Conservation (phyloP, 345 rosid species). For the Melastoma malabathricum region DNA sequence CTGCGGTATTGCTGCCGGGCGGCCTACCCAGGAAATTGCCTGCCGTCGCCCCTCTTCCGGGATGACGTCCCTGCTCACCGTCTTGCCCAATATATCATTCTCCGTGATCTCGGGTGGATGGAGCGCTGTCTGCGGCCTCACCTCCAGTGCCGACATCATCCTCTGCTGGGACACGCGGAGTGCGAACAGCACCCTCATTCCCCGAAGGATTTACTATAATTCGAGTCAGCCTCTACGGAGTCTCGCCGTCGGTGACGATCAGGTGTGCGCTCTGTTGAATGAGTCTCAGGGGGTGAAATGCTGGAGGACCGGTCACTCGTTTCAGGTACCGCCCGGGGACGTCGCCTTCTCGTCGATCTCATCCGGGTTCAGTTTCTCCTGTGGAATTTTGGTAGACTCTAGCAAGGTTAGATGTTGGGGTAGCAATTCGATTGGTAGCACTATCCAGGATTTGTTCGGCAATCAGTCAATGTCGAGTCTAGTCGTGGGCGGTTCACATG, state of each 20-base stretch:
- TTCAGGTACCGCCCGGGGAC: conserved; percentile 7
- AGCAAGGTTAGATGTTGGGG: conserved; percentile 48
- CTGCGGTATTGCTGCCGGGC: conserved; percentile 43
- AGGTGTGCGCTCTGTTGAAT: conserved; percentile 48
- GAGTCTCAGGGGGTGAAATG: conserved; percentile 29
- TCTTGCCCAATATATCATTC: conserved; percentile 46
- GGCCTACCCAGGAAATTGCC: conserved; percentile 22
- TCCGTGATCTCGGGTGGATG: conserved; percentile 56
- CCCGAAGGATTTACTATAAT: conserved; percentile 34
- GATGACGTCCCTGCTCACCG: conserved; percentile 1
- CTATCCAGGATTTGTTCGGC: conserved; percentile 34
- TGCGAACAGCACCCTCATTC: conserved; percentile 3
- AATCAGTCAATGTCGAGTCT: conserved; percentile 38
- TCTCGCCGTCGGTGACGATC: conserved; percentile 50
- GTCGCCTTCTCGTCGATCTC: conserved; percentile 31
- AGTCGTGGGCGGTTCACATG: conserved; percentile 53
- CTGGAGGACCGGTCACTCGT: conserved; percentile 29
- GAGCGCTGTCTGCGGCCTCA: conserved; percentile 50
- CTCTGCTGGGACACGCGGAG: conserved; percentile 47
- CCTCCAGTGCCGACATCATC: conserved; percentile 40
- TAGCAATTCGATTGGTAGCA: conserved; percentile 11
- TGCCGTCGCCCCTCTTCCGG: conserved; percentile 22
- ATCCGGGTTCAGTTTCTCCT: conserved; percentile 59
- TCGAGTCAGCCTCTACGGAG: conserved; percentile 20
- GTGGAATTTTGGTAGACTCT: conserved; percentile 33